Evolutionary conservation across 192 early-diverging fungal species (phyloP).

Genomic region (Coemansia aciculifera): DNA sequence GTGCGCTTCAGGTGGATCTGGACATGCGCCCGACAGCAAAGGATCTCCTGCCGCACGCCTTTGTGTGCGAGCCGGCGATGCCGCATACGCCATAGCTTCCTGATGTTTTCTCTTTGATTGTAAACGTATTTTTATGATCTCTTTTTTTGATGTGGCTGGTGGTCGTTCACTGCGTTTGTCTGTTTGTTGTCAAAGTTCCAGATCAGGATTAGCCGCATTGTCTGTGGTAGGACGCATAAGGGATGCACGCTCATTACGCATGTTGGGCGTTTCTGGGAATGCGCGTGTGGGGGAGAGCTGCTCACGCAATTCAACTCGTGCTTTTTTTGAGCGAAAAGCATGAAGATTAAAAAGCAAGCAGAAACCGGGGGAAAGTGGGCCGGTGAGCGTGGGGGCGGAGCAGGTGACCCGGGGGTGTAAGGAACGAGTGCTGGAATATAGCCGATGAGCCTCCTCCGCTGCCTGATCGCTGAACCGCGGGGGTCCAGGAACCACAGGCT

Average conservation of each 20-base stretch:
- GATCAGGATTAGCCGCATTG: background rate
- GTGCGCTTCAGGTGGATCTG: constrained; percentile 46
- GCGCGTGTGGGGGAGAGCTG: background rate
- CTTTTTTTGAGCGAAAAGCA: background rate
- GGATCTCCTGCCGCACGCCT: constrained; percentile 46
- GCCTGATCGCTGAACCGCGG: background rate
- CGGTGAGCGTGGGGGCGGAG: background rate
- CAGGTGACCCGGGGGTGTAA: too few species aligned
- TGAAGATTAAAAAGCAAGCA: background rate
- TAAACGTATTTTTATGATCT: background rate
- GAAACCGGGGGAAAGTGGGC: background rate
- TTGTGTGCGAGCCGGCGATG: constrained; percentile 35
- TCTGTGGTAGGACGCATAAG: background rate
- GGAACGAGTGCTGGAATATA: too few species aligned
- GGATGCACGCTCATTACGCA: background rate
- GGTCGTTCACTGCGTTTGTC: too few species aligned
- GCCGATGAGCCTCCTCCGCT: background rate
- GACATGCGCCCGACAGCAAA: constrained; percentile 56
- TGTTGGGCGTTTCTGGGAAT: background rate
- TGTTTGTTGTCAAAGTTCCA: background rate
- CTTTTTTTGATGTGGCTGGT: background rate
- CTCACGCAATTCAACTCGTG: background rate
- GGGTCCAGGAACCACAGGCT: background rate
- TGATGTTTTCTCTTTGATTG: background rate
- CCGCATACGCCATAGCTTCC: constrained; percentile 27